These are phyloP conservation scores for Alternaria triticina DNA, from an alignment of 2,329 filamentous ascomycete genomes.

Conservation along the genomic window DNA sequence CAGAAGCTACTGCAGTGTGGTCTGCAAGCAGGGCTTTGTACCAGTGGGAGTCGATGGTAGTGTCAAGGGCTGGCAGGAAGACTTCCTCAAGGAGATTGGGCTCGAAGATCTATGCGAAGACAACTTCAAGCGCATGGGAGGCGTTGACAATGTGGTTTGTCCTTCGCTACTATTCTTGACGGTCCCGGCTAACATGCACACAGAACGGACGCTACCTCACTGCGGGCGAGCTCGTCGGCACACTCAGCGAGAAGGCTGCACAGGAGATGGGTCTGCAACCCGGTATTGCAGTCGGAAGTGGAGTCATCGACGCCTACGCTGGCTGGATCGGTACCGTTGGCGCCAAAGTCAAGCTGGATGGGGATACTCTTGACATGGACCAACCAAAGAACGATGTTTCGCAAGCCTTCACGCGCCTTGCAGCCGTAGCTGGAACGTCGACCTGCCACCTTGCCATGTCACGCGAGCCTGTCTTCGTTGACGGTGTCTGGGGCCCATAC, in stretches of 20 bases:
- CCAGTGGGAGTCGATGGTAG: constrained; percentile 97
- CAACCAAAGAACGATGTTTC: constrained; percentile 82
- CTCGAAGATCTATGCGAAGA: constrained; percentile 83
- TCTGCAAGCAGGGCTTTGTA: constrained; percentile 96
- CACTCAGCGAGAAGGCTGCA: constrained; percentile 82
- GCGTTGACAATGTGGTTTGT: constrained; percentile 92
- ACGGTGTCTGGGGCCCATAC: constrained; percentile 97
- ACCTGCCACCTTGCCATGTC: constrained; percentile 98
- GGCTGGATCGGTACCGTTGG: constrained; percentile 99
- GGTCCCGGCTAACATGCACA: constrained; percentile 39
- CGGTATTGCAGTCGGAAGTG: constrained; percentile 91
- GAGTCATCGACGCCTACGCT: constrained; percentile 97
- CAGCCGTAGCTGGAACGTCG: constrained; percentile 93
- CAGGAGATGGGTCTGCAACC: constrained; percentile 81
- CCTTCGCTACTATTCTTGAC: constrained; percentile 24
- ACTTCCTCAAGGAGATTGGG: constrained; percentile 87
- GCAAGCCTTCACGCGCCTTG: constrained; percentile 90
- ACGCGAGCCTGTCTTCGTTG: constrained; percentile 87
- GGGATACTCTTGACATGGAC: constrained; percentile 70
- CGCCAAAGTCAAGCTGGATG: constrained; percentile 81
- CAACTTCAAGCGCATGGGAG: constrained; percentile 91
- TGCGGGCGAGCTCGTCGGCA: constrained; percentile 88
- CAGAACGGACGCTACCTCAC: constrained; percentile 92
- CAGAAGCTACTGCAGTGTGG: constrained; percentile 91
- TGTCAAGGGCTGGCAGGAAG: constrained; percentile 97